Percentiles rank a stretch among this genome's conserved stretches.
phyloP scores from a whole-genome alignment of 768 basidiomycete genomes.

The Boletus rufocinnamomeus region DNA sequence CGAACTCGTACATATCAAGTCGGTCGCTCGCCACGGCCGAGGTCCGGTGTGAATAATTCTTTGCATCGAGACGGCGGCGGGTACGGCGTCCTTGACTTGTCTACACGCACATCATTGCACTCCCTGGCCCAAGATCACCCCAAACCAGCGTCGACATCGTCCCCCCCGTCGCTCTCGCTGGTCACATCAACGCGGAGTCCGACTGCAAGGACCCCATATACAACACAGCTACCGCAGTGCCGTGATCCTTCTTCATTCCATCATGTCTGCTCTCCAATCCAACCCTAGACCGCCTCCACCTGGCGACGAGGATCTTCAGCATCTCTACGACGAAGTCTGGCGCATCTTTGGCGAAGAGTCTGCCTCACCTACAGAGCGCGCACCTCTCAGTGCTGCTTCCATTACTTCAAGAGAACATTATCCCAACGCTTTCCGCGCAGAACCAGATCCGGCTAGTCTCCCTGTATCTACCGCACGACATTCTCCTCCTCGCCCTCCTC shows the following conservation, averaged over 20 bases:
- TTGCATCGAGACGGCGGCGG: not conserved
- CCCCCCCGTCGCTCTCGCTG: not conserved
- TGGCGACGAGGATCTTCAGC: slow-evolving; percentile 70
- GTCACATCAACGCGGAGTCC: not conserved
- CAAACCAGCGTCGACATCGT: slow-evolving; percentile 2
- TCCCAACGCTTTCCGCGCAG: slow-evolving; percentile 23
- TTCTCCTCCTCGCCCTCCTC: slow-evolving; percentile 24
- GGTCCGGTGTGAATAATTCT: slow-evolving; percentile 8
- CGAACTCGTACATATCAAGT: not conserved
- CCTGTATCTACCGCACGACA: slow-evolving; percentile 14
- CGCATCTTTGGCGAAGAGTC: slow-evolving; percentile 60
- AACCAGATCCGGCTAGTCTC: slow-evolving; percentile 17
- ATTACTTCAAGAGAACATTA: slow-evolving; percentile 23
- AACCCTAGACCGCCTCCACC: slow-evolving; percentile 43
- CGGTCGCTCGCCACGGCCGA: not conserved
- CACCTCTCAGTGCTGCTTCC: slow-evolving; percentile 20
- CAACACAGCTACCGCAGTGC: not conserved
- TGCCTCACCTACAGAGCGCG: slow-evolving; percentile 33
- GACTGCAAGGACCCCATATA: not conserved
- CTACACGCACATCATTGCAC: not conserved
- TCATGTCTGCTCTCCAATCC: slow-evolving; percentile 41
- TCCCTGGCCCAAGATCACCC: not conserved
- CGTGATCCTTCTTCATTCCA: slow-evolving; percentile 14
- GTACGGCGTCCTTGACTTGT: slow-evolving; percentile 3
- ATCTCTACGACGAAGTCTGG: slow-evolving; percentile 76